Percentiles rank a stretch among this genome's conserved stretches.
These are phyloP conservation scores for Xylariaceae sp. DNA, from an alignment of 2,329 filamentous ascomycete species.

Conservation along the genomic window DNA sequence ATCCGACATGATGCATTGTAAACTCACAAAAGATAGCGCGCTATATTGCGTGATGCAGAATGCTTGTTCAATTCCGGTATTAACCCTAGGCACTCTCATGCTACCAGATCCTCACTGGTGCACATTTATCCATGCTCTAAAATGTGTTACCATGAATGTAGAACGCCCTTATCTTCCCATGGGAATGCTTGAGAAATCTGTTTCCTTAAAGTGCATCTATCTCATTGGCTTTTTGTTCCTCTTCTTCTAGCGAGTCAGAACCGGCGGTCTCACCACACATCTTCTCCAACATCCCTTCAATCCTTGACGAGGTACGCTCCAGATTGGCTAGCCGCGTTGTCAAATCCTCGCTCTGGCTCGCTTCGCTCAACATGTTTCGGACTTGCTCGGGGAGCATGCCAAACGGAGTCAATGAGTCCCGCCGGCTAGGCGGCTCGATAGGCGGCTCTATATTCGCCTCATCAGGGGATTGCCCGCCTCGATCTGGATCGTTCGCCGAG, in stretches of 20 bases:
- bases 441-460: slow-evolving; percentile 26
- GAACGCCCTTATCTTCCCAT: background rate
- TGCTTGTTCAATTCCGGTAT: slow-evolving; percentile 3
- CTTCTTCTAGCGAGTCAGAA: slow-evolving; percentile 27
- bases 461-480: slow-evolving; percentile 7
- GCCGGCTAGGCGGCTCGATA: slow-evolving; percentile 49
- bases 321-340: slow-evolving; percentile 54
- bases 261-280: slow-evolving; percentile 40
- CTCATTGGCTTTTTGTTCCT: slow-evolving; percentile 37
- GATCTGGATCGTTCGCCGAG: slow-evolving; percentile 38
- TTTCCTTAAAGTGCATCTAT: slow-evolving; percentile 36
- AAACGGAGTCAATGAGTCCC: slow-evolving; percentile 63
- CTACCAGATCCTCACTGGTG: background rate
- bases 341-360: slow-evolving; percentile 54
- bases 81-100: background rate
- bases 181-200: slow-evolving; percentile 21
- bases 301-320: slow-evolving; percentile 56
- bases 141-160: background rate
- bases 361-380: slow-evolving; percentile 55
- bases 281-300: slow-evolving; percentile 55
- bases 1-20: too few species aligned
- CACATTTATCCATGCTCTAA: background rate
- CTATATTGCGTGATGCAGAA: background rate
- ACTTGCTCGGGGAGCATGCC: slow-evolving; percentile 59
- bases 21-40: too few species aligned